These are phyloP conservation scores for Candida pini DNA, from an alignment of 805 yeast species.

Conservation along the genomic window DNA sequence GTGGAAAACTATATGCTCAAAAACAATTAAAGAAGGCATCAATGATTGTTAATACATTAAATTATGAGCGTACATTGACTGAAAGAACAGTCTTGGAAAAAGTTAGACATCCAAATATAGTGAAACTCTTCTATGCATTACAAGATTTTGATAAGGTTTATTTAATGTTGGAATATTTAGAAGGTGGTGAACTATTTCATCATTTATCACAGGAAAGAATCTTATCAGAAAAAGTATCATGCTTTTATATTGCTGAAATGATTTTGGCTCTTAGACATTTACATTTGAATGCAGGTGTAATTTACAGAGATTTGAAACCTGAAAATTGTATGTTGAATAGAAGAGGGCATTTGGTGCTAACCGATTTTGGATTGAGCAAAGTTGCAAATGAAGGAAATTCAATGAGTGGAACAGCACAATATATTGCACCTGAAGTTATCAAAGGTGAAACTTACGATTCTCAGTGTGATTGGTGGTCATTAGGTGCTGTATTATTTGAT, in stretches of 20 bases:
- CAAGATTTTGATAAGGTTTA: constrained; percentile 78
- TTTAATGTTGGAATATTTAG: constrained; percentile 71
- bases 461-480: constrained; percentile 87
- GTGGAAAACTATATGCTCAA: constrained; percentile 74
- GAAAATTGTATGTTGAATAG: constrained; percentile 79
- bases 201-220: constrained; percentile 47
- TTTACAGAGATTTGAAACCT: constrained; percentile 84
- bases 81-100: constrained; percentile 70
- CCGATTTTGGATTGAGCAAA: constrained; percentile 80
- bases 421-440: constrained; percentile 87
- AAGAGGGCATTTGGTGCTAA: constrained; percentile 73
- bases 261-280: constrained; percentile 71
- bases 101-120: constrained; percentile 76
- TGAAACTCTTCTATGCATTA: constrained; percentile 73
- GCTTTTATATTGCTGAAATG: constrained; percentile 77
- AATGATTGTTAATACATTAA: constrained; percentile 51
- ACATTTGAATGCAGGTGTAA: constrained; percentile 67
- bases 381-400: constrained; percentile 43
- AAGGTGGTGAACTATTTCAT: constrained; percentile 81
- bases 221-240: constrained; percentile 58
- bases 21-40: constrained; percentile 81
- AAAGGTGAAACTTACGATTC: constrained; percentile 73
- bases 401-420: constrained; percentile 73
- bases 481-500: constrained; percentile 78
- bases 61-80: constrained; percentile 72